Base-by-base conservation (phyloP, 148 eudicot genomes). In the Spergularia bocconei region DNA sequence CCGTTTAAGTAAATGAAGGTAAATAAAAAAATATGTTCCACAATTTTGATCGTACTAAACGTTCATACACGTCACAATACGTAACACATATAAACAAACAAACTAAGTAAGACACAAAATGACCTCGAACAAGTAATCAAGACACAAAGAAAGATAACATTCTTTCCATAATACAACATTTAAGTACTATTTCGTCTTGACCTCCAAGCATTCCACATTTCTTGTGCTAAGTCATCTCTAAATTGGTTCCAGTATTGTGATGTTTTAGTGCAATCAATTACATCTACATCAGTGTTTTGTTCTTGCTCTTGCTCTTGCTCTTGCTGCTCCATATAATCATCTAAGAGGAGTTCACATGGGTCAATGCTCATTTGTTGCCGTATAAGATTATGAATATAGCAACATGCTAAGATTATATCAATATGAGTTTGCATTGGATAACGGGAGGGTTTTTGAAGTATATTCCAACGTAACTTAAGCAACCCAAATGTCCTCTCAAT, bases 401-500 rank as follows among this genome's bases (percentile, higher is more conserved):
- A 57, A 71, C 65, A 71, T n/a, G 75, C 38, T 38, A 71, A 20
- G 2, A 39, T 39, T 38, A 71, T 71, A 14, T 71, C 47, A 56
- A 60, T 39, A 58, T 71, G 64, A 38, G 65, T 71, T 38, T 71
- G 53, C 4, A 71, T 16, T 11, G 51, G 47, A 20, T 44, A 71
- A 38, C 58, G 41, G 2, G 75, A 71, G 16, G 75, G 75, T 39
- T 57, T 57, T 39, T 53, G 57, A 11, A 71, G 36, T 36, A 71
- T 71, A 19, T 36, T 6, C 64, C 75, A 71, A 20, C 65, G 53
- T 2, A 58, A 56, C 23, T 71, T 57, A 52, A 71, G 15, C 10
- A 71, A 57, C 4, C 64, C 75, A 58, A 71, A 41, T 2, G 29
- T 71, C 47, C 75, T 71, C 44, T 71, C 63, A 71, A 71, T 71